Evolutionary conservation across 2,329 filamentous ascomycete genomes (phyloP).

Genomic region (Xylariales sp.): DNA sequence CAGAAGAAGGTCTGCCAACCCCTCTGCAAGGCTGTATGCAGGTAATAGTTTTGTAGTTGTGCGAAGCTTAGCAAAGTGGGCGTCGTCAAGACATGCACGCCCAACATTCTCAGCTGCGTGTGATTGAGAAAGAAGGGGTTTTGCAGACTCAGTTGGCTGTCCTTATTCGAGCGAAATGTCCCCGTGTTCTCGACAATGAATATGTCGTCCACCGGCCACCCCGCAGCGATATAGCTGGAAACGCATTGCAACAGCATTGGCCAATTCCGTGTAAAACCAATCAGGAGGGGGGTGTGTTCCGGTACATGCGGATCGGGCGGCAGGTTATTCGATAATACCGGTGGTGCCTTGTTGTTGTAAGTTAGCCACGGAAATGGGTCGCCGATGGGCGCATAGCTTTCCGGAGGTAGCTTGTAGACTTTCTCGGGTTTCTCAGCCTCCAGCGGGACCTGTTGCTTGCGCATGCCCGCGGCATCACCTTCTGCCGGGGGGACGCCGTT

Average conservation of each 20-base stretch:
- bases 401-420: constrained; percentile 27
- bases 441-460: background rate
- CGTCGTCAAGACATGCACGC: constrained; percentile 45
- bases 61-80: constrained; percentile 44
- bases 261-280: constrained; percentile 52
- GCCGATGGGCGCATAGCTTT: constrained; percentile 23
- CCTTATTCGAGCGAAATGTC: constrained; percentile 42
- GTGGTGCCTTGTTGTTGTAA: constrained; percentile 21
- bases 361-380: constrained; percentile 36
- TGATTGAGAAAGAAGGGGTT: constrained; percentile 53
- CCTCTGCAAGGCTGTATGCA: constrained; percentile 34
- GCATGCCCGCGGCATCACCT: background rate
- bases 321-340: constrained; percentile 26
- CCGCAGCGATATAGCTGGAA: constrained; percentile 48
- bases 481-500: background rate
- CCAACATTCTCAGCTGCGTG: constrained; percentile 38
- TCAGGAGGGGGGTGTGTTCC: constrained; percentile 35
- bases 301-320: constrained; percentile 29
- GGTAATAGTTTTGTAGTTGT: constrained; percentile 46
- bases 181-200: constrained; percentile 53
- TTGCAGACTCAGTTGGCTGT: constrained; percentile 38
- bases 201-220: constrained; percentile 50
- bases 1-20: constrained; percentile 43
- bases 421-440: constrained; percentile 17
- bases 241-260: constrained; percentile 47